Base-by-base conservation (phyloP, 2,329 filamentous ascomycete species). In the Scedosporium aurantiacum region DNA sequence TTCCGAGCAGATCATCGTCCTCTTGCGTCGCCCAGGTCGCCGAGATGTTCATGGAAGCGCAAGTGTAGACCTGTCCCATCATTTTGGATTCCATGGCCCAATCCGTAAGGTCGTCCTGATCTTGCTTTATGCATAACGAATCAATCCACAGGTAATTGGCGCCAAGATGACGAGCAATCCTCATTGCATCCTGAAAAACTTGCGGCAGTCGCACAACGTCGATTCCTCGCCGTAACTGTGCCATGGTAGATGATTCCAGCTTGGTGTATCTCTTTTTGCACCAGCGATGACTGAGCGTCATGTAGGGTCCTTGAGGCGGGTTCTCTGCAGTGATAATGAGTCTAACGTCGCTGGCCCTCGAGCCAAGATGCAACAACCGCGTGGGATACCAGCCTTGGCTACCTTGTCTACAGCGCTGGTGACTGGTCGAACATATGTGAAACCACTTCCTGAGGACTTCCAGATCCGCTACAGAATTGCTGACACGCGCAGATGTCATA, bases 91-190 rank as follows among this genome's bases (percentile, higher is more conserved):
- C 61, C 10, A 59, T 58, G 28, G 60, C 52, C 66, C 66, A 67
- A 40, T 67, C 66, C 7, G 54, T 32, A 5, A 32, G 54, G 25
- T 62, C 63, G 6, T 61, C 60, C 8, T 64, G 63, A 23, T 66
- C 65, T 60, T 68, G 67, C 5, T 68, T 60, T 50, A 69, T 70
- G 52, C 68, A 70, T 2, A 70, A 59, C 3, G 67, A 68, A 59
- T 70, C 67, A 27, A 69, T 68, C 67, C 67, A 69, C 4, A 69
- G 16, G 21, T 68, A 69, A 2, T 58, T 41, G 40, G 64, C n/a
- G 3, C 64, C 65, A 4, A 68, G 54, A 8, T 45, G 32, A 1
- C 63, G 62, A 1, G 63, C 57, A 4, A 67, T 58, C 5, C 28
- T 40, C 2, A 68, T 55, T n/a, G 67, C 66, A 43, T 69, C 63